Conservation (phyloP, 768 basidiomycete genomes). For the Lactarius sanguifluus region DNA sequence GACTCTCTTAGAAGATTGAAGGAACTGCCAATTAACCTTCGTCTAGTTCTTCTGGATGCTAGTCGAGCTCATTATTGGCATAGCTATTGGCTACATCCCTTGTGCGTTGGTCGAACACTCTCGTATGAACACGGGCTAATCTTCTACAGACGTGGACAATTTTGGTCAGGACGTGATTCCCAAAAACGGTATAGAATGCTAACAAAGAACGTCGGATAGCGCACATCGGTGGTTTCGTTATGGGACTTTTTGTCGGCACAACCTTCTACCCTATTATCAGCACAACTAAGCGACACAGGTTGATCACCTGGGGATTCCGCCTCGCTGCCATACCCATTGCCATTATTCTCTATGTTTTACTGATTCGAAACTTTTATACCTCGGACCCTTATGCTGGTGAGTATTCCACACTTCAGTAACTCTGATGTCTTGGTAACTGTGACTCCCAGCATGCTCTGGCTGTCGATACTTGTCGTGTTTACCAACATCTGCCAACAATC, state of each 20-base stretch:
- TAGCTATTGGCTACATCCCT: conserved; percentile 82
- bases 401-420: conserved; percentile 31
- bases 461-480: conserved; percentile 91
- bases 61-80: conserved; percentile 82
- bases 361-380: conserved; percentile 88
- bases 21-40: background rate
- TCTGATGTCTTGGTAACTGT: background rate
- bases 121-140: background rate
- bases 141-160: conserved; percentile 76
- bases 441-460: conserved; percentile 69
- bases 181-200: conserved; percentile 6
- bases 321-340: conserved; percentile 71
- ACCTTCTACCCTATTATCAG: conserved; percentile 90
- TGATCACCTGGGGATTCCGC: conserved; percentile 72
- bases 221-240: conserved; percentile 84
- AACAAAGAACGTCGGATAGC: conserved; percentile 43
- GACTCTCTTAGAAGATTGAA: background rate
- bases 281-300: conserved; percentile 66
- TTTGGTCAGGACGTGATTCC: conserved; percentile 53
- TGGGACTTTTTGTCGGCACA: conserved; percentile 80
- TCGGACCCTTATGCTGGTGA: conserved; percentile 80
- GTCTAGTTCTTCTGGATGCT: conserved; percentile 76
- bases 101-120: conserved; percentile 46
- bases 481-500: conserved; percentile 68
- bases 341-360: conserved; percentile 76